Conservation (phyloP, 139 green algal species). For the Tetradesmus lagerheimii region DNA sequence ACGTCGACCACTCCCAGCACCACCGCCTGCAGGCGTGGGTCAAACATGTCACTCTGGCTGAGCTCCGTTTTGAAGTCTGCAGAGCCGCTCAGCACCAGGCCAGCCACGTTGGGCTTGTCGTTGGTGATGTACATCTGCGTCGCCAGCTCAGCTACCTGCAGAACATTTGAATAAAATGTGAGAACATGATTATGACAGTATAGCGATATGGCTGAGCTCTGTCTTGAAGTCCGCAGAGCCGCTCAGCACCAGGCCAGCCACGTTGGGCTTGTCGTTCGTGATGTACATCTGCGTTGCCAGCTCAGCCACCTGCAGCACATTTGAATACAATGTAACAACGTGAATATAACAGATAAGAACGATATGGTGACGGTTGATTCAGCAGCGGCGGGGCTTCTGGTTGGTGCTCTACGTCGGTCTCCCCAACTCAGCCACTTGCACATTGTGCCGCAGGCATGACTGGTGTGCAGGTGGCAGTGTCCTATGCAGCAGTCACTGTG, state of each 20-base stretch:
- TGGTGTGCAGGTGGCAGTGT: no score
- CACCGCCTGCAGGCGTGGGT: slow-evolving; percentile 89
- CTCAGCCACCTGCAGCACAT: slow-evolving; percentile 89
- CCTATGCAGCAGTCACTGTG: no score
- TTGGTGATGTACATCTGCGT: slow-evolving; percentile 96
- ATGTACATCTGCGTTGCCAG: slow-evolving; percentile 94
- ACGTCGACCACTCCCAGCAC: slow-evolving; percentile 98
- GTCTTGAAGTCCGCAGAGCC: slow-evolving; percentile 99
- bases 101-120: slow-evolving; percentile 92
- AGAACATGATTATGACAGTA: no score
- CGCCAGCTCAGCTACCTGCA: slow-evolving; percentile 81
- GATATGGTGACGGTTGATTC: no score
- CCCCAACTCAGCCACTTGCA: no score
- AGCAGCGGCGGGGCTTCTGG: no score
- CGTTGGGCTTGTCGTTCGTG: slow-evolving; percentile 89
- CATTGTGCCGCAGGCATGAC: no score
- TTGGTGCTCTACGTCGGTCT: no score
- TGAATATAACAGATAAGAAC: no score
- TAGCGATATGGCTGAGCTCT: slow-evolving; percentile 91
- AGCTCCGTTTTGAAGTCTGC: slow-evolving; percentile 99
- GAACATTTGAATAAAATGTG: neutral
- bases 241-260: slow-evolving; percentile 95
- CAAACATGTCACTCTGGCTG: slow-evolving; percentile 96
- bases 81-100: slow-evolving; percentile 94
- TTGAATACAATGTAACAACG: no score